phyloP scores from a whole-genome alignment of 768 basidiomycete species.

The Lactarius hengduanensis region DNA sequence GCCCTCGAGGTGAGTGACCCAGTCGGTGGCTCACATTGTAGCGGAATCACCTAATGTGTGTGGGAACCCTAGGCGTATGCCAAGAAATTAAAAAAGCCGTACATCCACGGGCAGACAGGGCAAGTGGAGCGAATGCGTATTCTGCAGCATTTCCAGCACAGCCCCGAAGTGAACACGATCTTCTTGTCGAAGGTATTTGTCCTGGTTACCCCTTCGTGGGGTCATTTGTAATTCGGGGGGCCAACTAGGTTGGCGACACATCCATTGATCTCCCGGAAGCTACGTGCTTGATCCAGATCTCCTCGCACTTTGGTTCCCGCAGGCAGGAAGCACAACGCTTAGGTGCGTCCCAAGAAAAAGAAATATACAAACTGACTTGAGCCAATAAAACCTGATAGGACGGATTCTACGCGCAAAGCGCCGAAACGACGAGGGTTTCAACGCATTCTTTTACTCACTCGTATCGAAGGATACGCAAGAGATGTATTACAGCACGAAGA shows the following conservation, averaged over 20 bases:
- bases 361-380: constrained; percentile 5
- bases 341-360: constrained; percentile 47
- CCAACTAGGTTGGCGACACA: constrained; percentile 85
- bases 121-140: constrained; percentile 96
- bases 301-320: constrained; percentile 97
- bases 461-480: constrained; percentile 99
- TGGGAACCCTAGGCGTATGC: constrained; percentile 70
- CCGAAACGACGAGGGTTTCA: constrained; percentile 98
- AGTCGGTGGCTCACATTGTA: not conserved
- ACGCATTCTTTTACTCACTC: constrained; percentile 98
- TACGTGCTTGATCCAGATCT: constrained; percentile 98
- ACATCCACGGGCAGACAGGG: constrained; percentile 94
- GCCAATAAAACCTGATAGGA: constrained; percentile 44
- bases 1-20: constrained; percentile 75
- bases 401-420: constrained; percentile 97
- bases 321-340: constrained; percentile 97
- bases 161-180: constrained; percentile 94
- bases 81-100: constrained; percentile 87
- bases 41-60: not conserved
- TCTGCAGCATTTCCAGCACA: constrained; percentile 92
- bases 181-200: constrained; percentile 83
- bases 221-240: constrained; percentile 23
- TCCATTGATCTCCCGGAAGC: constrained; percentile 99
- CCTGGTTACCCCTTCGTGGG: constrained; percentile 17
- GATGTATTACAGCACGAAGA: constrained; percentile 99